Percentiles rank a stretch among this genome's conserved stretches.
Conservation (phyloP, 306 rosid genomes). For the Malus domestica region ASM211411v1 NC_041794.1:36885001-36885500, state of each 20-base stretch:
- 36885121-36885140: constrained; percentile 33
- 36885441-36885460: constrained; percentile 29
- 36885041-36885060: constrained; percentile 38
- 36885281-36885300: constrained; percentile 50
- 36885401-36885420: constrained; percentile 24
- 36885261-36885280: constrained; percentile 16
- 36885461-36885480: constrained; percentile 39
- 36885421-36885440: constrained; percentile 28
- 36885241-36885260: constrained; percentile 18
- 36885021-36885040: constrained; percentile 48
- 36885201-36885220: constrained; percentile 35
- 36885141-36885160: constrained; percentile 20
- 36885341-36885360: constrained; percentile 19
- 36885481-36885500: not conserved
- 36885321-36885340: constrained; percentile 27
- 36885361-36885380: constrained; percentile 16
- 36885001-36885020: constrained; percentile 33
- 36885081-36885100: constrained; percentile 21
- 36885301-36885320: constrained; percentile 71
- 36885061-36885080: constrained; percentile 42
- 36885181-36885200: not conserved
- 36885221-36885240: constrained; percentile 37
- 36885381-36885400: constrained; percentile 13
- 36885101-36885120: constrained; percentile 21
- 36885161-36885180: not conserved